Evolutionary conservation across 1,284 basidiomycete genomes (phyloP), one percentile per base, ranked within the genome.

Genomic region (Sporisorium sorghi): DNA sequence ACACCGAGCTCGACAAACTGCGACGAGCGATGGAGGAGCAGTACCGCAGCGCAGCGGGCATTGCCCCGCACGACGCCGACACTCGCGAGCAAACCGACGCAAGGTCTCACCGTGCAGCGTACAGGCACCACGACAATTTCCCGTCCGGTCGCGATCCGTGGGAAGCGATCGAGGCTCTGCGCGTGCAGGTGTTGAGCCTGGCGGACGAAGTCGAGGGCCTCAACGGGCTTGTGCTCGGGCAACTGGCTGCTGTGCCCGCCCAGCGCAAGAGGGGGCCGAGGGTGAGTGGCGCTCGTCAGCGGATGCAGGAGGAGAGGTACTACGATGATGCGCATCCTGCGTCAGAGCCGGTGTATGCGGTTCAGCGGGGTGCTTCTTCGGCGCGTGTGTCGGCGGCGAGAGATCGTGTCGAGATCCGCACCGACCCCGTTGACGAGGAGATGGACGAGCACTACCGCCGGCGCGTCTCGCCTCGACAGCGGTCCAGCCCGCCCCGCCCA

Each of bases 151-250:
- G 72, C 11, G 66, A 74, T 51, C 66, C 73, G 9, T 75, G 73
- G 73, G 63, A 75, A 11, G 67, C 67, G 2, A 75, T 71, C 50
- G 73, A 75, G 35, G 68, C 67, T 21, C 32, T 75, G 30, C 59
- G 73, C 6, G 7, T 71, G 19, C 73, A 75, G 46, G 68, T 75
- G n/a, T 43, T 71, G 11, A 52, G 46, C 40, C 58, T 75, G 7
- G 67, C 73, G 0, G 46, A 56, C 32, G 67, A 75, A 39, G 73
- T 75, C 14, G 73, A 75, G 33, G 57, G 63, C 5, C 68, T 75
- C 30, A 75, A 71, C 40, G 68, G 59, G 7, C 47, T 75, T 26
- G 73, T 75, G n/a, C 50, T 70, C 50, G 59, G 70, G 23, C 54
- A 66, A 21, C 42, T 73, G 21, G 35, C 43, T 21, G 51, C 54